A percentile compares a stretch with the other conserved stretches of the same genome.
These are phyloP conservation scores for Leccinum huronense DNA, from an alignment of 1,284 basidiomycete genomes.

Conservation along the genomic window DNA sequence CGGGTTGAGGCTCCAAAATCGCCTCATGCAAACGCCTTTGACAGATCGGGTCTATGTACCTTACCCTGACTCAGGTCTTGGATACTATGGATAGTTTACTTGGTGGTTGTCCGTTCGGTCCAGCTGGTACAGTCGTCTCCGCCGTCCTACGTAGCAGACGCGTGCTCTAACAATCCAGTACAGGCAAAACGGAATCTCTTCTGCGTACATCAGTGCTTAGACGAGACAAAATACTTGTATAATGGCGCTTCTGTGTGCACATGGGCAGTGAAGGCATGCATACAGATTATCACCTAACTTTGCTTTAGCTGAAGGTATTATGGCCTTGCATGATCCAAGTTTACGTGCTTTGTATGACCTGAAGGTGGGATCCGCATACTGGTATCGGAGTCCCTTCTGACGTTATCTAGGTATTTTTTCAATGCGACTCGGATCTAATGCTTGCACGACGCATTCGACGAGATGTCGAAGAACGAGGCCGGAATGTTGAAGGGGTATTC, in stretches of 20 bases:
- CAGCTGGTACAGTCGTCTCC: constrained; percentile 88
- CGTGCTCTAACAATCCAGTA: constrained; percentile 11
- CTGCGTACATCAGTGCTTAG: too few relatives aligned
- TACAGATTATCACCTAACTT: background rate
- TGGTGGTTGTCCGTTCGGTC: constrained; percentile 97
- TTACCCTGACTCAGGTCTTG: constrained; percentile 95
- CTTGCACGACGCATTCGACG: constrained; percentile 88
- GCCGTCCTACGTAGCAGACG: constrained; percentile 1
- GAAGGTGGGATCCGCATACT: constrained; percentile 56
- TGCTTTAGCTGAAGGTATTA: constrained; percentile 80
- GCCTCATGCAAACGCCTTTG: constrained; percentile 96
- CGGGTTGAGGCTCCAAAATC: constrained; percentile 96
- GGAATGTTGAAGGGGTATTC: constrained; percentile 83
- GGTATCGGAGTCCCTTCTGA: constrained; percentile 2
- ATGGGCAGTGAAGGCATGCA: too few relatives aligned
- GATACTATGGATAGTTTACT: constrained; percentile 69
- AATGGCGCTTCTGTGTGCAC: too few relatives aligned
- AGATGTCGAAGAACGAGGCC: constrained; percentile 85
- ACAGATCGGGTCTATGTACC: constrained; percentile 90
- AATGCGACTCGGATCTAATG: constrained; percentile 97
- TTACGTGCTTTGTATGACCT: constrained; percentile 87
- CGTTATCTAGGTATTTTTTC: constrained; percentile 64
- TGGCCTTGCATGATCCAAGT: constrained; percentile 80
- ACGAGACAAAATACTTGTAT: too few relatives aligned
- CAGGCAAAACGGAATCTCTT: constrained; percentile 92